A percentile compares a stretch with the other conserved stretches of the same genome.
Evolutionary conservation across 805 yeast genomes (phyloP).

Genomic region (Candida hungchunana): DNA sequence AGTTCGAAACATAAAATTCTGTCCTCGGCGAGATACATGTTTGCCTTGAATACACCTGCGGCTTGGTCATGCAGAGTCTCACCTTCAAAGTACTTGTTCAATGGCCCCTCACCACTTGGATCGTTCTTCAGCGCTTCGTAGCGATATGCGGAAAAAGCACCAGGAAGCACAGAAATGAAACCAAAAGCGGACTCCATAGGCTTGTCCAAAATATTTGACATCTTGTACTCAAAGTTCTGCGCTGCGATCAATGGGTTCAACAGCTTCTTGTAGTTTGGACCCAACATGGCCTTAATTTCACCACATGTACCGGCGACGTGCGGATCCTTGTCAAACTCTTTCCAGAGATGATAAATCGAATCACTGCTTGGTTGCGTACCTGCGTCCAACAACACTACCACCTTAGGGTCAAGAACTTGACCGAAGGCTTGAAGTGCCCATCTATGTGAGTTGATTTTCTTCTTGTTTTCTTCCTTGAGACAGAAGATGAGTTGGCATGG

Average conservation of each 20-base stretch:
- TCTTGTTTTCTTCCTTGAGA: constrained; percentile 81
- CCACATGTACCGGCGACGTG: constrained; percentile 98
- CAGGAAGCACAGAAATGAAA: constrained; percentile 90
- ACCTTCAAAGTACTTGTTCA: constrained; percentile 88
- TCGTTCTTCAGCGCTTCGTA: constrained; percentile 69
- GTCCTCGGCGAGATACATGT: constrained; percentile 97
- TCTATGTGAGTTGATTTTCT: constrained; percentile 91
- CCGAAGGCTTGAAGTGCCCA: constrained; percentile 97
- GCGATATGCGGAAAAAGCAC: constrained; percentile 94
- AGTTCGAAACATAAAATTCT: constrained; percentile 92
- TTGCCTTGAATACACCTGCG: constrained; percentile 84
- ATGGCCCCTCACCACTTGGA: constrained; percentile 74
- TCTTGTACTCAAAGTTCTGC: constrained; percentile 94
- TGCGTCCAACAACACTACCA: constrained; percentile 83
- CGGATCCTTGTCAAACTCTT: constrained; percentile 67
- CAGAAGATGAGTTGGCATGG: constrained; percentile 91
- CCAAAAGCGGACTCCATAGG: constrained; percentile 96
- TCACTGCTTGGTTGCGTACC: constrained; percentile 89
- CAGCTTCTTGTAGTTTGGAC: constrained; percentile 50
- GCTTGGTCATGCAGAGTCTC: constrained; percentile 67
- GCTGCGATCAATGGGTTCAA: constrained; percentile 91
- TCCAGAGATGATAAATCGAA: constrained; percentile 87
- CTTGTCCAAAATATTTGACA: constrained; percentile 90
- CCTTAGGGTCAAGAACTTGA: constrained; percentile 73
- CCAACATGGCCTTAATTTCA: constrained; percentile 84